Conservation (phyloP, 2,329 filamentous ascomycete species). For the Onygena corvina region DNA sequence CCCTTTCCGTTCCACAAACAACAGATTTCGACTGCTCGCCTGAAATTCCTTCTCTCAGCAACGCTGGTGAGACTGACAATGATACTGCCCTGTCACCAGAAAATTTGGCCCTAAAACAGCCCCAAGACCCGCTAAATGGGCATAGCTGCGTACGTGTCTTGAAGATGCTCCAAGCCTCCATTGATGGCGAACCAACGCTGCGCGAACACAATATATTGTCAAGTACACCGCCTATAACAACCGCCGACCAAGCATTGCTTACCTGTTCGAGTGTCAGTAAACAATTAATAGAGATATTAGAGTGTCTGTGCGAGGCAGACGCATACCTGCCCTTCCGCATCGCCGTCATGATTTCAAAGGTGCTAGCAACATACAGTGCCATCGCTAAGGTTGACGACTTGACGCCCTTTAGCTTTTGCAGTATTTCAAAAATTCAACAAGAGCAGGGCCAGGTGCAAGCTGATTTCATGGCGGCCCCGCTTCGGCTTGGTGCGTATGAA, state of each 20-base stretch:
- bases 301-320: not conserved
- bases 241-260: not conserved
- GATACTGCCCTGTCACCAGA: not conserved
- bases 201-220: not conserved
- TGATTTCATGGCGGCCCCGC: not conserved
- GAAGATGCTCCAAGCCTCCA: not conserved
- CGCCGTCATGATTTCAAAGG: not conserved
- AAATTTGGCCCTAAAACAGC: not conserved
- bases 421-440: not conserved
- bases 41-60: not conserved
- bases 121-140: not conserved
- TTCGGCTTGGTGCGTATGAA: not conserved
- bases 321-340: not conserved
- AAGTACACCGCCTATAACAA: not conserved
- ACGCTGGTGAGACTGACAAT: not conserved
- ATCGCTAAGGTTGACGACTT: not conserved
- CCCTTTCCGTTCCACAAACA: not conserved
- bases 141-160: not conserved
- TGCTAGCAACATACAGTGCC: not conserved
- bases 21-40: not conserved
- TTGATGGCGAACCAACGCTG: not conserved
- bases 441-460: not conserved
- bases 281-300: not conserved
- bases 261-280: not conserved
- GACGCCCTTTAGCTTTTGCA: not conserved